phyloP scores from a whole-genome alignment of 2,329 filamentous ascomycete species.

The Paraphaeosphaeria sporulosa region DNA sequence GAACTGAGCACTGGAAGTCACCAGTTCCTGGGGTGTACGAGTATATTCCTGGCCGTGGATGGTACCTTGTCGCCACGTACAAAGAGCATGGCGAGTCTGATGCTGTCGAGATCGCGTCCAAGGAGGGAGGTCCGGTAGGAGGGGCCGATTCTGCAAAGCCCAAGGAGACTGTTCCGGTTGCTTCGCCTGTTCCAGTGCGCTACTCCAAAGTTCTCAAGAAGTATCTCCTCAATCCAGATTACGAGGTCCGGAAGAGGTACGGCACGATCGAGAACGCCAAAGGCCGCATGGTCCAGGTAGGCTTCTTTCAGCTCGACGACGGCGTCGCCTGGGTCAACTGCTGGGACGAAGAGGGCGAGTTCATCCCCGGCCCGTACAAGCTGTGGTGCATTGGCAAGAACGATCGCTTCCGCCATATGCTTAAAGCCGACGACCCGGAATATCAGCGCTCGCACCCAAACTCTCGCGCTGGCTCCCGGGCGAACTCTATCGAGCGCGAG shows the following conservation, averaged over 20 bases:
- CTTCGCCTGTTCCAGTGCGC: constrained; percentile 48
- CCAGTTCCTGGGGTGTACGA: constrained; percentile 59
- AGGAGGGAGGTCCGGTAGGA: constrained; percentile 25
- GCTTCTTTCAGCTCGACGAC: constrained; percentile 60
- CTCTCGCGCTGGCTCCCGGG: constrained; percentile 26
- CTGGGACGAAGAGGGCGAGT: constrained; percentile 59
- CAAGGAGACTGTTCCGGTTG: constrained; percentile 35
- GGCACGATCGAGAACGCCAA: constrained; percentile 50
- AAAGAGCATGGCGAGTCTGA: constrained; percentile 38
- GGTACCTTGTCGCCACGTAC: constrained; percentile 57
- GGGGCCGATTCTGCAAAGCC: constrained; percentile 8
- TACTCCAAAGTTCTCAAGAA: constrained; percentile 60
- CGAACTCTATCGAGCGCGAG: constrained; percentile 32
- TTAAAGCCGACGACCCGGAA: constrained; percentile 48
- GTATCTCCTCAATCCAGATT: constrained; percentile 57
- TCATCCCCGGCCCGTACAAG: constrained; percentile 59
- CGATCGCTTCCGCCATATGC: constrained; percentile 48
- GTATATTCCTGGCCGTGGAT: constrained; percentile 58
- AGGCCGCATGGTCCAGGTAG: constrained; percentile 48
- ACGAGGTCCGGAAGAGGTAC: constrained; percentile 56
- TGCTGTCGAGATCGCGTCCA: constrained; percentile 31
- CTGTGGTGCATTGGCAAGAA: constrained; percentile 57
- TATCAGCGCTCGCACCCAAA: constrained; percentile 31
- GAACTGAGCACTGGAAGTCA: constrained; percentile 58
- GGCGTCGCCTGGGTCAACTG: constrained; percentile 59